Evolutionary conservation across 1,284 basidiomycete genomes (phyloP), one percentile per base, ranked within the genome.

Genomic region (Ceratobasidium sp.): DNA sequence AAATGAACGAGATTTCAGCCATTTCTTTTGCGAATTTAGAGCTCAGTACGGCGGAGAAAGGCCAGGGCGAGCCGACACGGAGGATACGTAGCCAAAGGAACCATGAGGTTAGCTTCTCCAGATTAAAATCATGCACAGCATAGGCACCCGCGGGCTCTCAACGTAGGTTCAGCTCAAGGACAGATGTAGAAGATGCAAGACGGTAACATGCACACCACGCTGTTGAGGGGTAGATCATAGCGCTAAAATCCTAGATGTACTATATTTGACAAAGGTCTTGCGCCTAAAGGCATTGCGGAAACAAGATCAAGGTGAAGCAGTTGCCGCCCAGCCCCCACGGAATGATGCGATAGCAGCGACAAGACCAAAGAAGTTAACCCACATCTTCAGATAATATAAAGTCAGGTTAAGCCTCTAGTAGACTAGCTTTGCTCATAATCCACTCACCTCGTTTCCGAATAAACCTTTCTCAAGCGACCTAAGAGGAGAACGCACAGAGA

Each of bases 311-410:
- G 85, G 83, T 30, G 89, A 80, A 9, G 88, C 86, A 18, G 90
- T 92, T 1, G 91, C 91, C 69, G 85, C 88, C 91, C 91, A 93
- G 16, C 90, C 92, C 50, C 85, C 87, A 75, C 88, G 83, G 82
- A 92, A 92, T 3, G 90, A 87, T 8, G 86, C 85, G 0, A 90
- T 77, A 2, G 85, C 90, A 16, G 89, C 89, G 64, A 90, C 81
- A 30, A 91, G 81, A 9, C 89, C 88, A 58, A 92, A 87, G 18
- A 88, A 73, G 55, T 85, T 86, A 64, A 89, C 83, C 88, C 88
- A 89, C 23, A 84, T 78, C 91, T 92, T 76, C 71, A 32, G 11
- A 35, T 11, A 35, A 38, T 9, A 67, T 67, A 55, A 46, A 28
- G 28, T 54, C 30, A 64, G n/a, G 21, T 5, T 16, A 38, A 49